These are phyloP conservation scores for Zostera marina DNA, from an alignment of 116 monocot species.

Conservation along the genomic window DNA sequence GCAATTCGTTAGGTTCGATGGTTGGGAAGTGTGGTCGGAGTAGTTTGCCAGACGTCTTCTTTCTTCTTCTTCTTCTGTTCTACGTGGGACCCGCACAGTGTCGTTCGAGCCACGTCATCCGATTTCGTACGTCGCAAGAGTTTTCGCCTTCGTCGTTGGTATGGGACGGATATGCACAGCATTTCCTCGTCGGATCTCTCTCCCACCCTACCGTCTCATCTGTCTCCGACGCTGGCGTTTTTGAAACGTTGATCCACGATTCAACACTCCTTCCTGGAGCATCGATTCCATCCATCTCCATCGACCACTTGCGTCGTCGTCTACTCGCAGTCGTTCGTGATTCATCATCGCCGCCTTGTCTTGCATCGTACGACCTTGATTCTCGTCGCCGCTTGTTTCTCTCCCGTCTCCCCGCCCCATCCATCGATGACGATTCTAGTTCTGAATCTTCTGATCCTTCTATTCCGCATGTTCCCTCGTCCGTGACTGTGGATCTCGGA, in stretches of 20 bases:
- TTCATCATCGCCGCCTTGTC: slow-evolving; percentile 3
- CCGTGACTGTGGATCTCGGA: slow-evolving; percentile 26
- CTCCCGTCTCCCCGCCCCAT: slow-evolving; percentile 14
- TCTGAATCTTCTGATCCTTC: no score
- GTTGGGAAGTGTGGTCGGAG: no score
- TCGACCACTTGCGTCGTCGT: slow-evolving; percentile 42
- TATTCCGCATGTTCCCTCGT: slow-evolving; percentile 9
- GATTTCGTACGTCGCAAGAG: slow-evolving; percentile 1
- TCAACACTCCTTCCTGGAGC: slow-evolving; percentile 7
- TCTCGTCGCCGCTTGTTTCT: slow-evolving; percentile 37
- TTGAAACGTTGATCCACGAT: slow-evolving; percentile 25
- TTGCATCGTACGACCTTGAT: slow-evolving; percentile 49
- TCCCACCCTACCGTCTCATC: slow-evolving; percentile 20
- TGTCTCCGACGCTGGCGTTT: slow-evolving; percentile 70
- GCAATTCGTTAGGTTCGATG: no score
- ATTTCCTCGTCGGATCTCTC: slow-evolving; percentile 46
- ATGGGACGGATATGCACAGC: slow-evolving; percentile 47
- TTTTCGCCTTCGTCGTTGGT: slow-evolving; percentile 8
- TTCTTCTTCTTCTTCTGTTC: slow-evolving; percentile 3
- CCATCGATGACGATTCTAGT: not conserved
- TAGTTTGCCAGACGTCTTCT: slow-evolving; percentile 1
- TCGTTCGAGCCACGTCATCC: slow-evolving; percentile 4
- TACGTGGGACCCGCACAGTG: not conserved
- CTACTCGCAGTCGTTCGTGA: slow-evolving; percentile 29
- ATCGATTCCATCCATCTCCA: slow-evolving; percentile 16